These are phyloP conservation scores for Trichaptum fuscoviolaceum DNA, from an alignment of 768 basidiomycete species.

Conservation along the genomic window DNA sequence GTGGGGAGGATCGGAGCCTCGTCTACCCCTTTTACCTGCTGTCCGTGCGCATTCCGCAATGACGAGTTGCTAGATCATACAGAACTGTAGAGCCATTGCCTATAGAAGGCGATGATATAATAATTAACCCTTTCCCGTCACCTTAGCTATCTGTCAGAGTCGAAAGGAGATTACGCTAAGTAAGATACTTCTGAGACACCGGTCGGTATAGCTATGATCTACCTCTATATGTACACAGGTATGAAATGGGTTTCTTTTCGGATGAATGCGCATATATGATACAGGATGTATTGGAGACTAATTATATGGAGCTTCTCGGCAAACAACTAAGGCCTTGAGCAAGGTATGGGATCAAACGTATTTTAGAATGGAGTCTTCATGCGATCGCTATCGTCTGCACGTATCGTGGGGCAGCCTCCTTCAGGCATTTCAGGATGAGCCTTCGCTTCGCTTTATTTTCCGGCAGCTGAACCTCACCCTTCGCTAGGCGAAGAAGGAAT, in stretches of 20 bases:
- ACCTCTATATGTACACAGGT: neutral
- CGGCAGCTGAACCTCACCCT: constrained; percentile 46
- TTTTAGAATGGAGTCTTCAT: neutral
- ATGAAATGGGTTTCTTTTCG: neutral
- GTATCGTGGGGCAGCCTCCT: constrained; percentile 31
- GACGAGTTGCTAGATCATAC: too few species aligned
- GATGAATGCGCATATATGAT: neutral
- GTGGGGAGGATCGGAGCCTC: neutral
- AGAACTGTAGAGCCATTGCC: too few species aligned
- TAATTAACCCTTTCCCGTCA: too few species aligned
- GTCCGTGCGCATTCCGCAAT: neutral
- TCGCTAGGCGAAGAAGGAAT: constrained; percentile 63
- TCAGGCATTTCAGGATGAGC: constrained; percentile 53
- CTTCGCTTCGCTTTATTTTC: constrained; percentile 46
- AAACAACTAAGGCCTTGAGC: neutral
- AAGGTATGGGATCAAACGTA: neutral
- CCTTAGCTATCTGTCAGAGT: too few species aligned
- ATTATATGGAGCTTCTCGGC: neutral
- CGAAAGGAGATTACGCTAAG: too few species aligned
- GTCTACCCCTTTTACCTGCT: neutral
- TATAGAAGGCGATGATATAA: too few species aligned
- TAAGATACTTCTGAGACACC: neutral
- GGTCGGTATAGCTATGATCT: neutral
- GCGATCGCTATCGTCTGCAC: constrained; percentile 7
- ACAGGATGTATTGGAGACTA: neutral